Evolutionary conservation across 2,329 filamentous ascomycete genomes (phyloP).

Genomic region (Dactylellina cionopaga): DNA sequence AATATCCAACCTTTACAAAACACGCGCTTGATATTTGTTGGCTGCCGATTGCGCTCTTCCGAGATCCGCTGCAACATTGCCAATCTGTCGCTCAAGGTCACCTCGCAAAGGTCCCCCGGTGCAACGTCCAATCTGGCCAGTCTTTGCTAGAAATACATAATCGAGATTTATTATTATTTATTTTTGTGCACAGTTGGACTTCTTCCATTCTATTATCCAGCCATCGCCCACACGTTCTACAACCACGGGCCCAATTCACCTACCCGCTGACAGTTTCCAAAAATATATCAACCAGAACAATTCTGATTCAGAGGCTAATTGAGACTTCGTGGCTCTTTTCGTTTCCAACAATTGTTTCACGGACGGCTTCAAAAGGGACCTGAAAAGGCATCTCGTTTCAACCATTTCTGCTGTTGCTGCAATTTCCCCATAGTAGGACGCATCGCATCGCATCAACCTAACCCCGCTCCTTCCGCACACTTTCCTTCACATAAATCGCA

Average conservation of each 20-base stretch:
- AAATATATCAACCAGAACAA: too few relatives aligned
- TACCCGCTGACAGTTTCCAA: slow-evolving; percentile 1
- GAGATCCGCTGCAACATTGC: background rate
- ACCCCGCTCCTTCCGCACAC: background rate
- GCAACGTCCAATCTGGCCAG: background rate
- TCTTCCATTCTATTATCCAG: background rate
- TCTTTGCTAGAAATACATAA: too few relatives aligned
- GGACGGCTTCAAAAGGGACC: background rate
- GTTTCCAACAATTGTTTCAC: background rate
- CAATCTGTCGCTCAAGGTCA: background rate
- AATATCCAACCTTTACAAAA: too few relatives aligned
- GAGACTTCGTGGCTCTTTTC: too few relatives aligned
- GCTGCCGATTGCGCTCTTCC: background rate
- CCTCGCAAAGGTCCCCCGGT: background rate
- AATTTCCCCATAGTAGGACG: background rate
- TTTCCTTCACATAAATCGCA: slow-evolving; percentile 55
- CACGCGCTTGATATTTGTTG: slow-evolving; percentile 7
- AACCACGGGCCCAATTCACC: background rate
- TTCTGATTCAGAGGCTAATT: background rate
- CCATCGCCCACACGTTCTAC: background rate
- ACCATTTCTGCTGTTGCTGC: background rate
- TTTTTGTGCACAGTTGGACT: background rate
- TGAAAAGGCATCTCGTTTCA: background rate
- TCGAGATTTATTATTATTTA: too few relatives aligned
- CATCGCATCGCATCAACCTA: background rate